A percentile compares a stretch with the other conserved stretches of the same genome.
Evolutionary conservation across 2,329 filamentous ascomycete species (phyloP).

Genomic region (Fusarium buharicum): DNA sequence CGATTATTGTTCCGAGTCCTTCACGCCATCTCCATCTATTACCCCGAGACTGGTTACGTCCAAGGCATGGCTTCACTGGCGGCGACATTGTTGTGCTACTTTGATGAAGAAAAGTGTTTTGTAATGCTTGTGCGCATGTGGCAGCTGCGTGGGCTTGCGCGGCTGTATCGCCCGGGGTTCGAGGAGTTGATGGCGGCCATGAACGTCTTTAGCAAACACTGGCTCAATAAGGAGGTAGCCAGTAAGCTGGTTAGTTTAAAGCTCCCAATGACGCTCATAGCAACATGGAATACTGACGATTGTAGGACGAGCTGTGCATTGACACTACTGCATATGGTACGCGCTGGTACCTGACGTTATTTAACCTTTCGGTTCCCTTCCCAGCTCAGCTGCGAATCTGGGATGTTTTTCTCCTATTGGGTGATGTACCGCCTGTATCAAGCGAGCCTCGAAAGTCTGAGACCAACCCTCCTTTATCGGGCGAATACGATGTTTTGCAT

Average conservation of each 20-base stretch:
- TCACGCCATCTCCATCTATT: slow-evolving; percentile 90
- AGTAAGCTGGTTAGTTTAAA: slow-evolving; percentile 75
- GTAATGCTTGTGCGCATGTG: slow-evolving; percentile 97
- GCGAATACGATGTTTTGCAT: slow-evolving; percentile 85
- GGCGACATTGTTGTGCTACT: slow-evolving; percentile 94
- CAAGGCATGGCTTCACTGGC: slow-evolving; percentile 97
- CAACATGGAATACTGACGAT: slow-evolving; percentile 18
- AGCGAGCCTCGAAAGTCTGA: slow-evolving; percentile 32
- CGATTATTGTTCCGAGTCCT: slow-evolving; percentile 91
- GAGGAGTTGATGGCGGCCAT: slow-evolving; percentile 86
- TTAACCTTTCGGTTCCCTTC: slow-evolving; percentile 97
- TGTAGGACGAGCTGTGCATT: slow-evolving; percentile 78
- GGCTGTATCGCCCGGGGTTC: slow-evolving; percentile 86
- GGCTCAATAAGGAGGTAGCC: slow-evolving; percentile 85
- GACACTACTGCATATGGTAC: slow-evolving; percentile 94
- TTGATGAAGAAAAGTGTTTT: slow-evolving; percentile 93
- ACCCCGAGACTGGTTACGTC: slow-evolving; percentile 91
- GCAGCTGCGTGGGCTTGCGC: slow-evolving; percentile 85
- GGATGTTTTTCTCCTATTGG: slow-evolving; percentile 97
- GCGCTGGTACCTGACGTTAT: slow-evolving; percentile 95
- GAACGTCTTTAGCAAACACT: slow-evolving; percentile 83
- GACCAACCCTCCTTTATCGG: slow-evolving; percentile 35
- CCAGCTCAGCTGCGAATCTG: slow-evolving; percentile 93
- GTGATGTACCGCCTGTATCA: slow-evolving; percentile 50
- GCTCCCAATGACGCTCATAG: not conserved